phyloP scores from a whole-genome alignment of 139 green algal genomes.

The Spirogloea muscicola region DNA sequence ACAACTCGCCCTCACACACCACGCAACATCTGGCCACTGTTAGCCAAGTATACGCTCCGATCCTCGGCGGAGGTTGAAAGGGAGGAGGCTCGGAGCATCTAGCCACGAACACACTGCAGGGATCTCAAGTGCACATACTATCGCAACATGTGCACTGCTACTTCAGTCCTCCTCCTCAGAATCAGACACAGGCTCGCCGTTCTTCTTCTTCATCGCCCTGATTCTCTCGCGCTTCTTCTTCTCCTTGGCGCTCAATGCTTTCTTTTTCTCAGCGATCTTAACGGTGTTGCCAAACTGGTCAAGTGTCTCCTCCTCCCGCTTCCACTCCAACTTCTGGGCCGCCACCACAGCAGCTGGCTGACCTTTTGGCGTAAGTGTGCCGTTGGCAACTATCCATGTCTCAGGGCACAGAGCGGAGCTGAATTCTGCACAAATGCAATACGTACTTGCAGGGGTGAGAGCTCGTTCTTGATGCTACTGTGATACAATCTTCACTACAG shows the following conservation, averaged over 20 bases:
- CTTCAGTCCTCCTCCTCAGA: conserved; percentile 42
- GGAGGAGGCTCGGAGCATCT: too few relatives aligned
- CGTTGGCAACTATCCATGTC: conserved; percentile 22
- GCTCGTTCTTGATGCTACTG: too few relatives aligned
- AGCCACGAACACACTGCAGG: too few relatives aligned
- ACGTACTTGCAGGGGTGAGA: too few relatives aligned
- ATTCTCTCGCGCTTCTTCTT: conserved; percentile 39
- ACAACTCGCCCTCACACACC: too few relatives aligned
- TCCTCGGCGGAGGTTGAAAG: too few relatives aligned
- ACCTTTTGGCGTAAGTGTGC: conserved; percentile 7
- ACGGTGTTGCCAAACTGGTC: conserved; percentile 45
- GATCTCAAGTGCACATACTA: too few relatives aligned
- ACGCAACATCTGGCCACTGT: too few relatives aligned
- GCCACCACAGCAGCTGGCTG: conserved; percentile 10
- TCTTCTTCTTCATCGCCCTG: conserved; percentile 3
- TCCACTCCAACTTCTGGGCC: conserved; percentile 7
- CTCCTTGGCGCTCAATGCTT: conserved; percentile 39
- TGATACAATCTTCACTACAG: too few relatives aligned
- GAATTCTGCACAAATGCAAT: too few relatives aligned
- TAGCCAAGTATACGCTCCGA: too few relatives aligned
- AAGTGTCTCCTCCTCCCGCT: conserved; percentile 33
- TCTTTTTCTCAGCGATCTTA: conserved; percentile 36
- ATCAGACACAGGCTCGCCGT: conserved; percentile 5
- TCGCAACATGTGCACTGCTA: too few relatives aligned
- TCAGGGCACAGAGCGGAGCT: conserved; percentile 22